Evolutionary conservation across 106 monocot species (phyloP).

Genomic region (Acanthochlamys bracteata): DNA sequence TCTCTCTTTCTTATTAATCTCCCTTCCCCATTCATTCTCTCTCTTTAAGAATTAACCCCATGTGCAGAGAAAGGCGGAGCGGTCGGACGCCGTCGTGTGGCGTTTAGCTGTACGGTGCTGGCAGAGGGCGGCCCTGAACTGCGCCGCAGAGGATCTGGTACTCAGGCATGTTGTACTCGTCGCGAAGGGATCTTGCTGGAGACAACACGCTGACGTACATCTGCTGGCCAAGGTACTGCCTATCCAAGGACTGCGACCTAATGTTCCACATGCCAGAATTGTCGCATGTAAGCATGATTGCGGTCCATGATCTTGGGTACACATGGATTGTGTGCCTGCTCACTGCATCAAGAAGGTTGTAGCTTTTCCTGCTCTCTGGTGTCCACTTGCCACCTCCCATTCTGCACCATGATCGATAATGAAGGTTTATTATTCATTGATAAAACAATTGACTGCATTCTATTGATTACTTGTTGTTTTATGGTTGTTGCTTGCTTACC

Average conservation of each 20-base stretch:
- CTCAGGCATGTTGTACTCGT: constrained; percentile 15
- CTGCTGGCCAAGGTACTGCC: constrained; percentile 37
- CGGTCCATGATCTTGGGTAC: constrained; percentile 52
- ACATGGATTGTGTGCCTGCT: constrained; percentile 61
- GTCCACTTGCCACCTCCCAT: constrained; percentile 51
- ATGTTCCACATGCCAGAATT: constrained; percentile 67
- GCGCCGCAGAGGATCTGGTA: constrained; percentile 12
- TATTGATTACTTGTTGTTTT: background rate
- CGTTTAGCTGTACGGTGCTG: constrained; percentile 10
- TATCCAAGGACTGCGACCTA: constrained; percentile 40
- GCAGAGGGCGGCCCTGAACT: constrained; percentile 6
- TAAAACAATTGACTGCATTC: background rate
- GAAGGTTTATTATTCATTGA: background rate
- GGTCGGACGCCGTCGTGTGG: background rate
- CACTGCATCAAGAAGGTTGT: constrained; percentile 56
- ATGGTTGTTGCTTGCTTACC: constrained; percentile 17
- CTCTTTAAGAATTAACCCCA: background rate
- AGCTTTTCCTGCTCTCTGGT: constrained; percentile 29
- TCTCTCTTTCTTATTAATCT: background rate
- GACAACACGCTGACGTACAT: constrained; percentile 41
- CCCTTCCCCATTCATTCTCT: background rate
- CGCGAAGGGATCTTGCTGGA: constrained; percentile 10
- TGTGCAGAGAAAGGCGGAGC: background rate
- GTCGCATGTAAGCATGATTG: constrained; percentile 56
- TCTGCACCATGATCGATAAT: constrained; percentile 13